Evolutionary conservation across 345 rosid species (phyloP), one percentile per base, ranked within the genome.

Genomic region (Pistacia integerrima): DNA sequence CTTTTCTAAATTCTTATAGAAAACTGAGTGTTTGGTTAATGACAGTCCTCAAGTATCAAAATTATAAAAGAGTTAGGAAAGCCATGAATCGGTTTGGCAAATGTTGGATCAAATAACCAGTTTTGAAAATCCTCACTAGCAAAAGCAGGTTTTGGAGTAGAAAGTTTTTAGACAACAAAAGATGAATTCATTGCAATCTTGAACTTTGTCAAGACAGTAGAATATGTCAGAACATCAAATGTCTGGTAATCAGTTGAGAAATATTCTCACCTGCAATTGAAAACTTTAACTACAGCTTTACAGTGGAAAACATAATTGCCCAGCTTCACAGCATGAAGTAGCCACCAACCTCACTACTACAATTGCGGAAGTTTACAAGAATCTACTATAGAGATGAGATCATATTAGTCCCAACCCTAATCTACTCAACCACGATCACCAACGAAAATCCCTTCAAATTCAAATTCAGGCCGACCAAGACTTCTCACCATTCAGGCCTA

Each of bases 241-340:
- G 30, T 64, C 61, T 51, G 66, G 48, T 46, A 72, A 28, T 63
- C 82, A 72, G 75, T 74, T 76, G 77, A 81, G 79, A 82, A 84
- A 74, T 80, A 70, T 59, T 82, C 81, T 80, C 81, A 80, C 72
- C 76, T 68, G 74, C 72, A 74, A 76, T 44, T 64, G 57, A 74
- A 79, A 80, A 64, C 73, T 71, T 70, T 30, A 73, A 74, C 89
- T 86, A 84, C 82, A 80, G 69, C 76, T 84, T 84, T 84, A 82
- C 89, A 84, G 75, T 60, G 78, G 80, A 67, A 74, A 63, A 55
- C 70, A 66, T 64, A 72, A 82, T 51, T 71, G 73, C 78, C 78
- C 64, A 72, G 57, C 70, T 78, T 74, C 69, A 67, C 70, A 65
- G 54, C 38, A 59, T 35, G 71, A 65, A 78, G 33, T 25, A 18